Percentiles rank a stretch among this genome's conserved stretches.
Conservation (phyloP, 371 early-diverging fungal genomes). For the Rhizopus sp. region DNA sequence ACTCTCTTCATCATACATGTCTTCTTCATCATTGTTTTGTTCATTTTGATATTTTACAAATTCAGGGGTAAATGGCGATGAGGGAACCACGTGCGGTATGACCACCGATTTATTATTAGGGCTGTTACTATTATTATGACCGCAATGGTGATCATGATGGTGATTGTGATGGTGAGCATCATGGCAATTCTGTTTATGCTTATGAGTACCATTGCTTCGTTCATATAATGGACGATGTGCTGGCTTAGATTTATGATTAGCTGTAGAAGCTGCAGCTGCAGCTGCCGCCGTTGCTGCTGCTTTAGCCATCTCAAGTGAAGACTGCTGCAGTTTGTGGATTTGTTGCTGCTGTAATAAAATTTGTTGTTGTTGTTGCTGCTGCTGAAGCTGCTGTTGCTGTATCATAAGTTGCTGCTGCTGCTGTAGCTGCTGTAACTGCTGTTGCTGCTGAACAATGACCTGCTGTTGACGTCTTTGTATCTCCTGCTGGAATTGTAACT, state of each 20-base stretch:
- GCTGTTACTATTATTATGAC: not conserved
- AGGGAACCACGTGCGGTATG: not conserved
- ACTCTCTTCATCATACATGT: not conserved
- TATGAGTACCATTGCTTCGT: not conserved
- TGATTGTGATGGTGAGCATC: not conserved
- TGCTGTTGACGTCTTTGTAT: constrained; percentile 10
- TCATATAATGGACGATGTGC: not conserved
- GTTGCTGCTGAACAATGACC: constrained; percentile 2
- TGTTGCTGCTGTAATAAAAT: constrained; percentile 10
- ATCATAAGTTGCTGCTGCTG: constrained; percentile 10
- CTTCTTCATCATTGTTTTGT: not conserved
- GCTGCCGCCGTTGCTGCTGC: not conserved
- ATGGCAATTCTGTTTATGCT: not conserved
- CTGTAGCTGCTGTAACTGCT: not conserved
- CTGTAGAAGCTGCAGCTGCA: not conserved
- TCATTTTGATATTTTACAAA: not conserved
- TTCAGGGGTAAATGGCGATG: constrained; percentile 18
- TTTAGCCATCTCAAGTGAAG: not conserved
- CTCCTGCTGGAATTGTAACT: constrained; percentile 15
- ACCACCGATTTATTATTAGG: not conserved
- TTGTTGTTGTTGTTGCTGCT: constrained; percentile 3
- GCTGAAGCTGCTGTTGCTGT: constrained; percentile 12
- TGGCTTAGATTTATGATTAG: not conserved
- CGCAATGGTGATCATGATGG: not conserved
- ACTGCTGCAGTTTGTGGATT: constrained; percentile 14